Conservation (phyloP, 2,329 filamentous ascomycete species). For the Thielaviopsis musarum region DNA sequence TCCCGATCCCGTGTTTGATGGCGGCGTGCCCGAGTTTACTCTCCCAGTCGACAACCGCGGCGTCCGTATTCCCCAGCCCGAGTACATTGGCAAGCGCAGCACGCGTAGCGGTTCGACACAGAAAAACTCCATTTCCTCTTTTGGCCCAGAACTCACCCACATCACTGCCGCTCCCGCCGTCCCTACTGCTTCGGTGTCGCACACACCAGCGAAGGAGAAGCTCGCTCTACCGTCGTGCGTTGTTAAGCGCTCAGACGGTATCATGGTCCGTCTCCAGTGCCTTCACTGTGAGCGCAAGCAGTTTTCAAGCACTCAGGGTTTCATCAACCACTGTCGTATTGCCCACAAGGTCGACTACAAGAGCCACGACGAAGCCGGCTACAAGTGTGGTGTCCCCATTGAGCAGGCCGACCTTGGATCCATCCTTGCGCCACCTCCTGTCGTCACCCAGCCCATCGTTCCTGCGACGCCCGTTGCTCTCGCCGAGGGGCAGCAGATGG, state of each 20-base stretch:
- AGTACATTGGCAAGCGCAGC: constrained; percentile 32
- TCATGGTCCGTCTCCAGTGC: constrained; percentile 81
- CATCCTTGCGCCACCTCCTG: constrained; percentile 2
- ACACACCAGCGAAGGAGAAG: constrained; percentile 62
- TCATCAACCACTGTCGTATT: constrained; percentile 97
- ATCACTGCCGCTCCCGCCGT: background rate
- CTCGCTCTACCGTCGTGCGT: constrained; percentile 52
- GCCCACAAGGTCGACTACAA: constrained; percentile 87
- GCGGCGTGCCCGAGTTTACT: constrained; percentile 32
- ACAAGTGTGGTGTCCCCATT: constrained; percentile 70
- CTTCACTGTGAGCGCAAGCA: constrained; percentile 75
- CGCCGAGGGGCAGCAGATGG: background rate
- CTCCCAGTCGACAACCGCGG: constrained; percentile 37
- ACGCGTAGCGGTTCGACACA: constrained; percentile 26
- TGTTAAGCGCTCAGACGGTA: constrained; percentile 69
- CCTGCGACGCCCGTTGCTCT: background rate
- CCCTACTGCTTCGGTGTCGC: constrained; percentile 17
- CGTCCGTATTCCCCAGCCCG: constrained; percentile 54
- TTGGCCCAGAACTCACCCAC: constrained; percentile 26
- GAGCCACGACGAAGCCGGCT: constrained; percentile 85
- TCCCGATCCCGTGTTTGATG: constrained; percentile 74
- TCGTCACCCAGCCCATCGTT: background rate
- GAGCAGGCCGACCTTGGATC: constrained; percentile 25
- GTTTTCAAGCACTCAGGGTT: constrained; percentile 95
- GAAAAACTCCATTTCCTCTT: constrained; percentile 48